Evolutionary conservation across 2,329 filamentous ascomycete genomes (phyloP).

Genomic region (Claviceps fusiformis): DNA sequence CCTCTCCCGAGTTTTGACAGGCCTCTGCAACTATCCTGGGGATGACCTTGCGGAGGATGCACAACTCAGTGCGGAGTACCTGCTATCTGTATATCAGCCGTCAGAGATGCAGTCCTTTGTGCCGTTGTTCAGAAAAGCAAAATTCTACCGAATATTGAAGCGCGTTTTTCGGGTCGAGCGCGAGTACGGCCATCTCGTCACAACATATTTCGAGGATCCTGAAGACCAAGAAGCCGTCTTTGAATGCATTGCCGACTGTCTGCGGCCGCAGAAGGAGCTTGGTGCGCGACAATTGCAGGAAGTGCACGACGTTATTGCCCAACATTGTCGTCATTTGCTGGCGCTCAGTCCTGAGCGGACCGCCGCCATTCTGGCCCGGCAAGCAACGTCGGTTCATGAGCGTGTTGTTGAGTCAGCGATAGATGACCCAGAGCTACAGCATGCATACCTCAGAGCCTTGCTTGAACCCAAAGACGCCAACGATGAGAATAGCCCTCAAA

Average conservation of each 20-base stretch:
- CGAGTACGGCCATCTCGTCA: conserved; percentile 64
- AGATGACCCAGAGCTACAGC: conserved; percentile 51
- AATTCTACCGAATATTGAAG: conserved; percentile 86
- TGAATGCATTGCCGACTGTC: conserved; percentile 61
- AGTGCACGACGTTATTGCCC: conserved; percentile 51
- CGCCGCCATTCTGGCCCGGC: conserved; percentile 49
- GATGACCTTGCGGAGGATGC: conserved; percentile 79
- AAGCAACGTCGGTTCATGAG: conserved; percentile 52
- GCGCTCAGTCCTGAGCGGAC: conserved; percentile 51
- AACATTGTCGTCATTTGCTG: conserved; percentile 53
- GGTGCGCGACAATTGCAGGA: conserved; percentile 58
- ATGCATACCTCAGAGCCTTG: conserved; percentile 61
- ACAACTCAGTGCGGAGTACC: conserved; percentile 90
- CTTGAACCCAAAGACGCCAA: conserved; percentile 45
- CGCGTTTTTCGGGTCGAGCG: conserved; percentile 69
- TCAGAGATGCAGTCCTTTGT: conserved; percentile 66
- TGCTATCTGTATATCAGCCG: conserved; percentile 86
- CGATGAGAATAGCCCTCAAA: conserved; percentile 19
- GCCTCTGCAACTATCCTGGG: conserved; percentile 74
- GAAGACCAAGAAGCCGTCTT: conserved; percentile 67
- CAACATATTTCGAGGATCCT: conserved; percentile 73
- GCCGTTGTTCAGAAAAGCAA: conserved; percentile 61
- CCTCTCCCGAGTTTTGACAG: conserved; percentile 64
- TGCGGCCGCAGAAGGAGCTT: conserved; percentile 50
- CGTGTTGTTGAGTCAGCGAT: conserved; percentile 48